Evolutionary conservation across 1,284 basidiomycete genomes (phyloP).

Genomic region (Boletus mariae): DNA sequence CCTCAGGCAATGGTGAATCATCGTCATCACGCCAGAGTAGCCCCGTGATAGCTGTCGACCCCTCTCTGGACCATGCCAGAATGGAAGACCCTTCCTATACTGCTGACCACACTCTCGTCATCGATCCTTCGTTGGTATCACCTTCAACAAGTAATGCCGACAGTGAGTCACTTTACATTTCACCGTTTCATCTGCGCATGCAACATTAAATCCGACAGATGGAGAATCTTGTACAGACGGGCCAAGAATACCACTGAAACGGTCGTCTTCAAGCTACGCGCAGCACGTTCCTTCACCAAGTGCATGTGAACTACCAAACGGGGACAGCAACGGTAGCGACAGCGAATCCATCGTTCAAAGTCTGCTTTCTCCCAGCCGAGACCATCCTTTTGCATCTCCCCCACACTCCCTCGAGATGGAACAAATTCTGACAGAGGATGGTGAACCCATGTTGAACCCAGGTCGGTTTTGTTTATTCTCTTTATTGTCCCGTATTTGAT

Average conservation of each 20-base stretch:
- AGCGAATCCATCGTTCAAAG: slow-evolving; percentile 20
- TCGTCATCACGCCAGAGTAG: slow-evolving; percentile 30
- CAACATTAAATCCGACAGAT: slow-evolving; percentile 24
- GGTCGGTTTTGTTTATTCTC: slow-evolving; percentile 36
- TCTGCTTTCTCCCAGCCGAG: slow-evolving; percentile 20
- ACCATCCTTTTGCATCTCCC: slow-evolving; percentile 21
- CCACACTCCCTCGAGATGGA: slow-evolving; percentile 40
- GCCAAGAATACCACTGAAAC: slow-evolving; percentile 6
- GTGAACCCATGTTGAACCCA: slow-evolving; percentile 63
- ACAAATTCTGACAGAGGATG: slow-evolving; percentile 56
- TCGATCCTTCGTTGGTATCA: slow-evolving; percentile 40
- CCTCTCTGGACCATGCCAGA: slow-evolving; percentile 17
- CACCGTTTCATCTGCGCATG: slow-evolving; percentile 24
- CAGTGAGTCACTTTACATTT: slow-evolving; percentile 18
- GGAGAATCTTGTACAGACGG: slow-evolving; percentile 16
- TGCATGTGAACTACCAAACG: slow-evolving; percentile 6
- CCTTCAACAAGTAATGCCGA: slow-evolving; percentile 15
- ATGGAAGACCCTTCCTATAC: slow-evolving; percentile 17
- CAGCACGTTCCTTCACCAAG: slow-evolving; percentile 11
- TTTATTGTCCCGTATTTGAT: slow-evolving; percentile 1
- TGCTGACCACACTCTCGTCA: slow-evolving; percentile 26
- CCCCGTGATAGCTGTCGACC: slow-evolving; percentile 27
- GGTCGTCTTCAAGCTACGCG: slow-evolving; percentile 6
- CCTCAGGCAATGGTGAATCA: slow-evolving; percentile 25
- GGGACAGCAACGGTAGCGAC: slow-evolving; percentile 11